Base-by-base conservation (phyloP, 306 rosid genomes). In the Cucurbita argyrosperma region DNA sequence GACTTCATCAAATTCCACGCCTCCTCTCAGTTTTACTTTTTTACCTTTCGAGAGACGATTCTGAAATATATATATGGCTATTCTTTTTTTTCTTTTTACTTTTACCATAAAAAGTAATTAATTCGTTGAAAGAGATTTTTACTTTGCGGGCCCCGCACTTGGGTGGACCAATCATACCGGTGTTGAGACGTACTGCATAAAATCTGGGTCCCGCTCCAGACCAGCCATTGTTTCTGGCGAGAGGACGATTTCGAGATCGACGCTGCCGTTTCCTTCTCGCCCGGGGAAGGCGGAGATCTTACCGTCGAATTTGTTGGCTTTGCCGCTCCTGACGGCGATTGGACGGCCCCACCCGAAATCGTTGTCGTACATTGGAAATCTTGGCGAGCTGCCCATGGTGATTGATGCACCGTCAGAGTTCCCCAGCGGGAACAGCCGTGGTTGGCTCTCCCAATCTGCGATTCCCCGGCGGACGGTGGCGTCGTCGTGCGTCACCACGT, bases 361-460 rank as follows among this genome's bases (percentile, higher is more conserved):
- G 39, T 76, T 76, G 61, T 76, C 54, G 73, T 76, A 76, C 79
- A 76, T 76, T 4, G 79, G 79, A 9, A 76, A 76, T 35, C 79
- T 76, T 3, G 79, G 79, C n/a, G 79, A 76, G 73, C 79, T 76
- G 37, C 79, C 79, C 79, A 76, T 76, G 63, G 79, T 76, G 53
- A 76, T 76, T 6, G 52, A 37, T 14, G 79, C 79, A 7, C 79
- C 79, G 73, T 76, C 79, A 42, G 39, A 52, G 72, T 76, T 76
- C 8, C 79, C 79, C 14, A 76, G 62, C 2, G 79, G 79, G 21
- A 76, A 76, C 16, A 76, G 57, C 26, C 79, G 70, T 4, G 79
- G 79, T 14, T 51, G 52, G 15, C 73, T 62, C 73, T 76, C 79
- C 79, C 79, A 76, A 21, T 76, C 73, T 15, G 67, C 63, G 42